Percentiles rank a stretch among this genome's conserved stretches.
phyloP scores from a whole-genome alignment of 140 eudicot species.

The Cichorium intybus region DNA sequence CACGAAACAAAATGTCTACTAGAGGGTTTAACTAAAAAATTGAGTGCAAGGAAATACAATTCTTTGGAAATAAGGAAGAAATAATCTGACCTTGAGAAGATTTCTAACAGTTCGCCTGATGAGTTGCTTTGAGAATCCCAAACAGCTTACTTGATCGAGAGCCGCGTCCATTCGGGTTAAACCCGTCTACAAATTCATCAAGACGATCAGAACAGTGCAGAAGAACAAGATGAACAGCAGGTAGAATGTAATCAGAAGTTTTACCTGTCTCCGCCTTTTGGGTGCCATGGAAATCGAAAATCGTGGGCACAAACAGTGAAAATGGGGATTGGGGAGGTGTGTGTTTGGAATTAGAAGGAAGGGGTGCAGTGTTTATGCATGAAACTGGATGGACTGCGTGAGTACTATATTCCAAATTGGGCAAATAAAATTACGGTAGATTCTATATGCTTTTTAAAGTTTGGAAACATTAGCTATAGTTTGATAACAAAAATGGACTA shows the following conservation, averaged over 20 bases:
- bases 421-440: no score
- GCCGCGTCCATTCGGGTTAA: constrained; percentile 31
- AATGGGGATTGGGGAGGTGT: not conserved
- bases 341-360: not conserved
- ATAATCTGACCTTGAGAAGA: constrained; percentile 24
- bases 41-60: not conserved
- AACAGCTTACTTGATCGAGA: constrained; percentile 16
- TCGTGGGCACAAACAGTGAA: not conserved
- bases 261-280: constrained; percentile 17
- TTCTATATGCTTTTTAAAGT: no score
- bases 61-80: not conserved
- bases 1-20: not conserved
- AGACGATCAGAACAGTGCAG: not conserved
- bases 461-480: no score
- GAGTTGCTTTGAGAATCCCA: constrained; percentile 18
- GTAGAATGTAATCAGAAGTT: not conserved
- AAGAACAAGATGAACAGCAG: not conserved
- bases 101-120: constrained; percentile 18
- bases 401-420: not conserved
- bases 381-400: not conserved
- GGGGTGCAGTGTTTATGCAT: not conserved
- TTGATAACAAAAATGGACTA: no score
- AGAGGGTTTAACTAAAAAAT: not conserved
- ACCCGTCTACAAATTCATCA: constrained; percentile 16
- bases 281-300: constrained; percentile 15